Percentiles rank a stretch among this genome's conserved stretches.
These are phyloP conservation scores for Rhamnella rubrinervis DNA, from an alignment of 331 rosid species.

Conservation along the genomic window DNA sequence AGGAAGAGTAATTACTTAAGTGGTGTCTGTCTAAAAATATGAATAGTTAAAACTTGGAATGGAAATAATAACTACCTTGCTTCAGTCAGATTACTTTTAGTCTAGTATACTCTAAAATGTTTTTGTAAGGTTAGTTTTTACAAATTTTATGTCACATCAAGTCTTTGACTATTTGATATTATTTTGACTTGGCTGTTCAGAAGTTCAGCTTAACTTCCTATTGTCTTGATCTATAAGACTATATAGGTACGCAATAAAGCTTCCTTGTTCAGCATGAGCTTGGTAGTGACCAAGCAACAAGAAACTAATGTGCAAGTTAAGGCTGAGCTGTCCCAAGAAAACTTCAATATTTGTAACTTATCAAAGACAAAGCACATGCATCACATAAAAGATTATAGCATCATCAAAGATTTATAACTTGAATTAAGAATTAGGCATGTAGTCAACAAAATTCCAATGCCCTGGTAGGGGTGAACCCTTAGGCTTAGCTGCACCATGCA, in stretches of 20 bases:
- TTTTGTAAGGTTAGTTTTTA: not conserved
- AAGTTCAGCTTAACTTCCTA: not conserved
- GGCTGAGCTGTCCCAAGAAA: not conserved
- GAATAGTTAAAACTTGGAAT: not conserved
- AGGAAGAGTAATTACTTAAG: not conserved
- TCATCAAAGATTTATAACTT: not conserved
- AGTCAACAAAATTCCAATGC: not conserved
- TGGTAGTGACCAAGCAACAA: not conserved
- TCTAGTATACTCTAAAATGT: not conserved
- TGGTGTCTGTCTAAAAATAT: not conserved
- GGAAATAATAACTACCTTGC: not conserved
- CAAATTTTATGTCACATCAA: not conserved
- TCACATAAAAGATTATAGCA: not conserved
- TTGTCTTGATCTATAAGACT: not conserved
- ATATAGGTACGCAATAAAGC: not conserved
- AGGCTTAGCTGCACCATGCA: not conserved
- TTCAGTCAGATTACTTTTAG: not conserved
- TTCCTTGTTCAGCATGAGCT: constrained; percentile 4
- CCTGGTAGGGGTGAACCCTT: not conserved
- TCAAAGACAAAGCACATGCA: not conserved
- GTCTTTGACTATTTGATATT: not conserved
- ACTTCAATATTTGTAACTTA: not conserved
- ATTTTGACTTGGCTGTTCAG: not conserved
- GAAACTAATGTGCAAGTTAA: not conserved
- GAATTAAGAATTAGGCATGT: not conserved